Evolutionary conservation across 352 stramenopile species (phyloP).

Genomic region (Phytophthora megakarya): DNA sequence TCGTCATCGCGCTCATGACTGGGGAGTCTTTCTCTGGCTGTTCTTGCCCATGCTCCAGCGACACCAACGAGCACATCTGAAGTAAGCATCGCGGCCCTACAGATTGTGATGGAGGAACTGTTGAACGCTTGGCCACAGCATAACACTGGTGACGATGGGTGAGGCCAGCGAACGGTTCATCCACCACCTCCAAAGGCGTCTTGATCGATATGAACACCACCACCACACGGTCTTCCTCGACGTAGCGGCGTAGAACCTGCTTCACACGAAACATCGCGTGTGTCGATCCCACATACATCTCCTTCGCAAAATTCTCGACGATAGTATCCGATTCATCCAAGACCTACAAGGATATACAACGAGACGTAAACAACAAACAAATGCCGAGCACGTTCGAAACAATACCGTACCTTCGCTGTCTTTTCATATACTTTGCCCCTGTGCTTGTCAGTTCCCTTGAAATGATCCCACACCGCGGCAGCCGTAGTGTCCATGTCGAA

Average conservation of each 20-base stretch:
- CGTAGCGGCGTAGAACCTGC: slow-evolving; percentile 42
- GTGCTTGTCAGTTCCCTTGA: slow-evolving; percentile 41
- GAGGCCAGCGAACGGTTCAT: slow-evolving; percentile 36
- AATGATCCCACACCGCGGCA: slow-evolving; percentile 44
- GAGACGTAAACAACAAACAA: background rate
- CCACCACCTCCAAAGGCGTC: slow-evolving; percentile 35
- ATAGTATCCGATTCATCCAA: slow-evolving; percentile 44
- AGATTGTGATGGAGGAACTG: slow-evolving; percentile 24
- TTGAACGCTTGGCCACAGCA: slow-evolving; percentile 36
- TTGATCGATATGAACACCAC: slow-evolving; percentile 44
- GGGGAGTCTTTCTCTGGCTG: slow-evolving; percentile 34
- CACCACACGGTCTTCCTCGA: slow-evolving; percentile 37
- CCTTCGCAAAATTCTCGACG: slow-evolving; percentile 47
- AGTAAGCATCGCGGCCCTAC: slow-evolving; percentile 44
- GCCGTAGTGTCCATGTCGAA: slow-evolving; percentile 42
- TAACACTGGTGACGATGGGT: slow-evolving; percentile 43
- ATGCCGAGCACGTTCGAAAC: background rate
- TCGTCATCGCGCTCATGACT: slow-evolving; percentile 41
- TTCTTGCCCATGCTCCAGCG: slow-evolving; percentile 35
- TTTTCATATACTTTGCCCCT: slow-evolving; percentile 40
- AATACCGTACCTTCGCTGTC: slow-evolving; percentile 32
- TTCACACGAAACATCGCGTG: slow-evolving; percentile 44
- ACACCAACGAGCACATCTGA: slow-evolving; percentile 51
- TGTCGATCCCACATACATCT: slow-evolving; percentile 41
- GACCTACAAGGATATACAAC: slow-evolving; percentile 11